Conservation (phyloP, 1,284 basidiomycete genomes). For the Exobasidium rhododendri region DNA sequence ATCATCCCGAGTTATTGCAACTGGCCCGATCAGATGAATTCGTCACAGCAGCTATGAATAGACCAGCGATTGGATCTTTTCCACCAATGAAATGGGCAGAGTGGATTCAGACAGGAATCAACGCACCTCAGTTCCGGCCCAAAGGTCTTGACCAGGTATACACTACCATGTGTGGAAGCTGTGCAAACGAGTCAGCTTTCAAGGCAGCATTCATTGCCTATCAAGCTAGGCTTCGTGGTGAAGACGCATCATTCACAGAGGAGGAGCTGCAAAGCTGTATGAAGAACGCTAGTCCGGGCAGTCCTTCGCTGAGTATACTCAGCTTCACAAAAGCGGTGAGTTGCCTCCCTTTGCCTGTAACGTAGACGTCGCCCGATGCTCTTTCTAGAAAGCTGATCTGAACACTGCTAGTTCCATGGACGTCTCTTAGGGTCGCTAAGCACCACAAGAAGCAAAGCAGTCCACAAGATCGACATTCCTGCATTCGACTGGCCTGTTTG, state of each 20-base stretch:
- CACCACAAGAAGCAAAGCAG: conserved; percentile 57
- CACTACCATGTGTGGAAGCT: conserved; percentile 55
- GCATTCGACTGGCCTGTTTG: conserved; percentile 63
- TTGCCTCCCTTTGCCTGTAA: too few species aligned
- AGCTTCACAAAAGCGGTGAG: conserved; percentile 58
- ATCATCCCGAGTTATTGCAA: conserved; percentile 57
- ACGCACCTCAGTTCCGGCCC: conserved; percentile 57
- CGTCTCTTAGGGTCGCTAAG: conserved; percentile 56
- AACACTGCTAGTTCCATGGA: conserved; percentile 32
- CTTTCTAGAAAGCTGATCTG: conserved; percentile 54
- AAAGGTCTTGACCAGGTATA: conserved; percentile 59
- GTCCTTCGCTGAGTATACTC: conserved; percentile 59
- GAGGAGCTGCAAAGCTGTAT: conserved; percentile 57
- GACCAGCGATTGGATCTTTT: conserved; percentile 62
- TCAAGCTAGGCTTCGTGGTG: conserved; percentile 54
- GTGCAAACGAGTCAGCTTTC: conserved; percentile 58
- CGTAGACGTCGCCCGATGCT: conserved; percentile 57
- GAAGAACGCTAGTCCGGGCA: conserved; percentile 60
- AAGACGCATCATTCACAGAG: conserved; percentile 25
- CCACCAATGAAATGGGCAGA: conserved; percentile 58
- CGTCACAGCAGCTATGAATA: conserved; percentile 56
- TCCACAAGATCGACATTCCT: conserved; percentile 63
- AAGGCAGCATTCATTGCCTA: conserved; percentile 62
- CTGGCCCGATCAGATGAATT: conserved; percentile 55
- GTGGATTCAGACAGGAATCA: conserved; percentile 57